Conservation (phyloP, 768 basidiomycete genomes). For the Hypholoma sublateritium region DNA sequence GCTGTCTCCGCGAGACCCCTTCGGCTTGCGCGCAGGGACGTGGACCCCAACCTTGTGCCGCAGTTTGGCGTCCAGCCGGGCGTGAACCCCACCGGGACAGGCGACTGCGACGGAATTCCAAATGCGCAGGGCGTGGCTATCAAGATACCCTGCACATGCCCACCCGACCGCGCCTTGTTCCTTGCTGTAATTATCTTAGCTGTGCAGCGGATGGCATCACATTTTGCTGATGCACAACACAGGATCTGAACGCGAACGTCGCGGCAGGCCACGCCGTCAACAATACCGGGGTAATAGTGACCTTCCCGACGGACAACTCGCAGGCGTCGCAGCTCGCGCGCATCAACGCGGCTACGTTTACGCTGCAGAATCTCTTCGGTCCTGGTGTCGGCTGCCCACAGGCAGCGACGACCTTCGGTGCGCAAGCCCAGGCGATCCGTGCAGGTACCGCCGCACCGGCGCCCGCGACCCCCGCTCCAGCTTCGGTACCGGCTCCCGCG, state of each 20-base stretch:
- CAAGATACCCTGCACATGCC: constrained; percentile 65
- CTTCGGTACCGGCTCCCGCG: constrained; percentile 8
- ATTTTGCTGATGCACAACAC: neutral
- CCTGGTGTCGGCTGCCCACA: constrained; percentile 71
- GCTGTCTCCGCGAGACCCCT: constrained; percentile 40
- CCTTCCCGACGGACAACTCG: constrained; percentile 65
- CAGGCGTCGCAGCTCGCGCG: constrained; percentile 54
- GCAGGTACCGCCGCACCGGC: constrained; percentile 23
- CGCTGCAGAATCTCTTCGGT: constrained; percentile 71
- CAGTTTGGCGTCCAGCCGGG: constrained; percentile 57
- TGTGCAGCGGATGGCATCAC: neutral
- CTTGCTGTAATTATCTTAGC: constrained; percentile 35
- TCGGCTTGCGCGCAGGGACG: constrained; percentile 35
- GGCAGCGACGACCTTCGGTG: constrained; percentile 55
- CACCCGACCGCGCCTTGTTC: constrained; percentile 54
- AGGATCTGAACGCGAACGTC: constrained; percentile 8
- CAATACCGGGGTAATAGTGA: constrained; percentile 52
- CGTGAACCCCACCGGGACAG: constrained; percentile 58
- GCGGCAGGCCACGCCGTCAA: constrained; percentile 60
- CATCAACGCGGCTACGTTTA: constrained; percentile 57
- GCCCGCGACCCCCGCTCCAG: constrained; percentile 15
- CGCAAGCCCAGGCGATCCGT: constrained; percentile 27
- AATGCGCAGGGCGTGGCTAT: constrained; percentile 56
- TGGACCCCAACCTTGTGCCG: constrained; percentile 48
- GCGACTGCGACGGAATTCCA: constrained; percentile 63